Evolutionary conservation across 2,329 filamentous ascomycete species (phyloP).

Genomic region (Sclerotinia minor): DNA sequence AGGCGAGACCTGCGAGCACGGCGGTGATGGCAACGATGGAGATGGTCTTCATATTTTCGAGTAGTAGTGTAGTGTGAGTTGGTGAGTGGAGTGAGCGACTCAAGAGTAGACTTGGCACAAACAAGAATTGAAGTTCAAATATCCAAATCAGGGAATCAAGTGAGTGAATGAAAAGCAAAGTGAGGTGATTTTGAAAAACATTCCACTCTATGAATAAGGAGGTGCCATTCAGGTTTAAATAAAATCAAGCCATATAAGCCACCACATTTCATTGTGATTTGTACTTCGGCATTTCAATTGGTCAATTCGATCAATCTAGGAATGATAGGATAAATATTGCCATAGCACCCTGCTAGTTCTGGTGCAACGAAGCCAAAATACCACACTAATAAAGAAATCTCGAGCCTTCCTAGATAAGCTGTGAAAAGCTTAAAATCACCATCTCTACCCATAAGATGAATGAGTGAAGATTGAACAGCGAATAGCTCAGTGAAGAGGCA

Average conservation of each 20-base stretch:
- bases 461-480: too few relatives aligned
- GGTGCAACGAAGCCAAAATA: too few relatives aligned
- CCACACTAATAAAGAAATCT: too few relatives aligned
- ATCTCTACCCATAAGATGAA: too few relatives aligned
- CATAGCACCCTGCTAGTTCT: too few relatives aligned
- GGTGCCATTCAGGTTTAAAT: slow-evolving; percentile 13
- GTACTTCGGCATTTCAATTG: neutral
- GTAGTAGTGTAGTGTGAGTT: neutral
- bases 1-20: slow-evolving; percentile 54
- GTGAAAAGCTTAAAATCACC: too few relatives aligned
- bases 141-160: neutral
- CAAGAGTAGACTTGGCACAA: neutral
- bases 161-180: neutral
- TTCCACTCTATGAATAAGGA: neutral
- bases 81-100: too few relatives aligned
- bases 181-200: neutral
- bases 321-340: too few relatives aligned
- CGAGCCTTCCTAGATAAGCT: too few relatives aligned
- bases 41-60: slow-evolving; percentile 28
- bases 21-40: slow-evolving; percentile 47
- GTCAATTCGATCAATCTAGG: too few relatives aligned
- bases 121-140: neutral
- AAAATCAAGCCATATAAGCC: slow-evolving; percentile 2
- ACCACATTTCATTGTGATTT: slow-evolving; percentile 3
- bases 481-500: too few relatives aligned